phyloP scores from a whole-genome alignment of 2,329 filamentous ascomycete species.

The Periconia macrospinosa region DNA sequence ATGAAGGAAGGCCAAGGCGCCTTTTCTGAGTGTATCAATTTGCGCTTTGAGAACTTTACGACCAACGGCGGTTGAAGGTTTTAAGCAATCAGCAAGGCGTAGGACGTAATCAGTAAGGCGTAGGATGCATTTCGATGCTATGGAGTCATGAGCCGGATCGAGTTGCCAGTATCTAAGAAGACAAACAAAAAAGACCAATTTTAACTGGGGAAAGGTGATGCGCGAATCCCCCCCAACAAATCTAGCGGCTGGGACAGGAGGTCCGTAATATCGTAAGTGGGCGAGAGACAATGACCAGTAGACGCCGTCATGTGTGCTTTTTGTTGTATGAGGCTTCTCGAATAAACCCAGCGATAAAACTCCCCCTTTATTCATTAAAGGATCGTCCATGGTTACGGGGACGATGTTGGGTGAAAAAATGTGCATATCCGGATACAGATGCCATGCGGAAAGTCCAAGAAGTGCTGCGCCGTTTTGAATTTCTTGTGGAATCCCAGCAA shows the following conservation, averaged over 20 bases:
- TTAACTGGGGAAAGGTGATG: neutral
- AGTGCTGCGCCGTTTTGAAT: slow-evolving; percentile 8
- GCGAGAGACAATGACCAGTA: slow-evolving; percentile 6
- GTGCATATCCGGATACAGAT: slow-evolving; percentile 17
- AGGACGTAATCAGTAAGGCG: too few species aligned
- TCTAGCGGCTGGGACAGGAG: neutral
- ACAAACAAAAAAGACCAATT: too few species aligned
- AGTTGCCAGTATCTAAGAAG: too few species aligned
- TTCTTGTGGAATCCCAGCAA: slow-evolving; percentile 8
- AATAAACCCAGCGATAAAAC: neutral
- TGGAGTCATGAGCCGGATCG: too few species aligned
- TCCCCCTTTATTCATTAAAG: neutral
- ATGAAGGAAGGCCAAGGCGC: too few species aligned
- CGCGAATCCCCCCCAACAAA: neutral
- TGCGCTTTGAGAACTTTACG: too few species aligned
- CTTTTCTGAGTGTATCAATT: too few species aligned
- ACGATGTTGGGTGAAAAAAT: neutral
- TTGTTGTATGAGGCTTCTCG: neutral
- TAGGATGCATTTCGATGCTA: too few species aligned
- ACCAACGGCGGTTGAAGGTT: too few species aligned
- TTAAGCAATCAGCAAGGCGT: too few species aligned
- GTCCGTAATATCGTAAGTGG: slow-evolving; percentile 1
- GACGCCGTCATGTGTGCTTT: neutral
- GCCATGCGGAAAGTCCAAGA: slow-evolving; percentile 16
- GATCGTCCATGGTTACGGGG: neutral